Conservation (phyloP, 164 flowering plant genomes). For the Tetracentron sinense region DNA sequence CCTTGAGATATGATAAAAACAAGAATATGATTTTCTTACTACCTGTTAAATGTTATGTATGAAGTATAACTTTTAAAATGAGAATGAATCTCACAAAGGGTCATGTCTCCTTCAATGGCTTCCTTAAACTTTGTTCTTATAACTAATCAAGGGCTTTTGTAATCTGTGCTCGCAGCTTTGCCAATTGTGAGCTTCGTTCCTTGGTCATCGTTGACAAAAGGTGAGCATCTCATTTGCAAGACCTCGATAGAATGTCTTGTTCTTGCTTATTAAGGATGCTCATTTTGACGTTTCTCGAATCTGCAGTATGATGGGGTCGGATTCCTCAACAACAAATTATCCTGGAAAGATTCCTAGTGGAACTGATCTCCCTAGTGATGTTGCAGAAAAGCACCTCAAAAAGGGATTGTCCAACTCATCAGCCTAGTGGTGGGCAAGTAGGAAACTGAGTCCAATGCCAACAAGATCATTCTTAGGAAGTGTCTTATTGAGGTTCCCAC, state of each 20-base stretch:
- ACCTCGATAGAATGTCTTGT: not conserved
- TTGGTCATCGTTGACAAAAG: constrained; percentile 63
- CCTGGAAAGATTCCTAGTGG: constrained; percentile 78
- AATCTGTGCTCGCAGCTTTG: constrained; percentile 49
- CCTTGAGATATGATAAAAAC: too few relatives aligned
- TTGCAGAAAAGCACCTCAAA: constrained; percentile 27
- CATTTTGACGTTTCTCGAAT: not conserved
- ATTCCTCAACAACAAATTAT: constrained; percentile 54
- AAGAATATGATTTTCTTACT: too few relatives aligned
- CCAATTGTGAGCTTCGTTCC: constrained; percentile 87
- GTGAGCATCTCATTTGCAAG: constrained; percentile 34
- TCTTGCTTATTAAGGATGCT: not conserved
- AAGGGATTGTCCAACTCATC: constrained; percentile 16
- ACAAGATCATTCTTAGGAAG: too few relatives aligned
- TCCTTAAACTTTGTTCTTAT: too few relatives aligned
- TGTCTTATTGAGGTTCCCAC: not conserved
- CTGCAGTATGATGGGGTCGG: constrained; percentile 62
- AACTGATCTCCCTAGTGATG: constrained; percentile 57
- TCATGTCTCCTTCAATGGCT: too few relatives aligned
- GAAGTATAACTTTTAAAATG: too few relatives aligned
- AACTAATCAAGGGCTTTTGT: not conserved
- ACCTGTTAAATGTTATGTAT: too few relatives aligned
- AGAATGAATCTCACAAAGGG: too few relatives aligned
- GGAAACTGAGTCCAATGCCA: not conserved
- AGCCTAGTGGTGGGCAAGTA: not conserved